A percentile compares a stretch with the other conserved stretches of the same genome.
Conservation (phyloP, 192 early-diverging fungal genomes). For the Coemansia sp. region DNA sequence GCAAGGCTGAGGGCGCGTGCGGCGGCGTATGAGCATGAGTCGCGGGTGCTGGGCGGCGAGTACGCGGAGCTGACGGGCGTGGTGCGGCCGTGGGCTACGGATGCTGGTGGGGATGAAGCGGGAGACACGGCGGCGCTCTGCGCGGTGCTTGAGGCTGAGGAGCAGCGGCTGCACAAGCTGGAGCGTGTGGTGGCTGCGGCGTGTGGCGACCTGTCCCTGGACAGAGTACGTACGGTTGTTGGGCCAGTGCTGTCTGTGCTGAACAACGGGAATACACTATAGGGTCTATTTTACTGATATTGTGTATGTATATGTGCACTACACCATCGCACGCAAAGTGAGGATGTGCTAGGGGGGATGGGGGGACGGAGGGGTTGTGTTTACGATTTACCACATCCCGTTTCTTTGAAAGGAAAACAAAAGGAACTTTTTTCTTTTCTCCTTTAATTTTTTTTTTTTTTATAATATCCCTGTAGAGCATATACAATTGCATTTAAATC, state of each 20-base stretch:
- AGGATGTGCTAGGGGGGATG: not conserved
- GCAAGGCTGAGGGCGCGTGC: slow-evolving; percentile 20
- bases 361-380: not conserved
- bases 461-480: not conserved
- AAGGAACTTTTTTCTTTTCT: not conserved
- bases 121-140: slow-evolving; percentile 35
- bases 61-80: slow-evolving; percentile 38
- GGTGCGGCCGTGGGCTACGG: slow-evolving; percentile 37
- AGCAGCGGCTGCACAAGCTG: slow-evolving; percentile 49
- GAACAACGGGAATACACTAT: slow-evolving; percentile 47
- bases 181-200: slow-evolving; percentile 55
- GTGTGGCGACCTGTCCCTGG: slow-evolving; percentile 52
- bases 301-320: not conserved
- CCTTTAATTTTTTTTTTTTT: slow-evolving; percentile 9
- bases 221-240: slow-evolving; percentile 50
- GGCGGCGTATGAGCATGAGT: slow-evolving; percentile 18
- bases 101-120: slow-evolving; percentile 19
- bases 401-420: not conserved
- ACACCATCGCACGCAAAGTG: slow-evolving; percentile 1
- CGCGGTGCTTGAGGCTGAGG: slow-evolving; percentile 34
- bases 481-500: not conserved
- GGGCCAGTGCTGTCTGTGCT: slow-evolving; percentile 52
- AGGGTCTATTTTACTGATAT: not conserved
- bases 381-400: not conserved
- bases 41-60: slow-evolving; percentile 35